These are phyloP conservation scores for Rutstroemia sydowiana DNA, from an alignment of 2,329 filamentous ascomycete species.

Conservation along the genomic window DNA sequence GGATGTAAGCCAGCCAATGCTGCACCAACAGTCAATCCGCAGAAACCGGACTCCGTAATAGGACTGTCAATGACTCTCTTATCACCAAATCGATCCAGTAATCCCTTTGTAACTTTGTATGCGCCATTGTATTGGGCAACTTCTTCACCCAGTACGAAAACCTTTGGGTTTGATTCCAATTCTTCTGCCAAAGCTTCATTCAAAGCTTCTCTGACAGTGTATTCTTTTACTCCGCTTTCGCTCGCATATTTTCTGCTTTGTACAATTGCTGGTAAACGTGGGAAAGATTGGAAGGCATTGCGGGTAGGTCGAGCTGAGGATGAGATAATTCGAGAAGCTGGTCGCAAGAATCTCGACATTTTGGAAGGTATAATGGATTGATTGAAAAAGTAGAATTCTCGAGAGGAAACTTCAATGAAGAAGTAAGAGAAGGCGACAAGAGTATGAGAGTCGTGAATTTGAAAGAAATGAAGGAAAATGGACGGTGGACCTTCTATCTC, in stretches of 20 bases:
- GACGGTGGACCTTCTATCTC: constrained; percentile 1
- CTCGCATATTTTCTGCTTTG: constrained; percentile 30
- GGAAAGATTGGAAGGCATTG: constrained; percentile 42
- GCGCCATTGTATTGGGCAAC: constrained; percentile 99
- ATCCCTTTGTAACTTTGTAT: constrained; percentile 98
- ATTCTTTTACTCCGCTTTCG: constrained; percentile 65
- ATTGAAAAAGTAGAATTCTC: not conserved
- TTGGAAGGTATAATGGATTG: constrained; percentile 11
- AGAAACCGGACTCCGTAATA: constrained; percentile 96
- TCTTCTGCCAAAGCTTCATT: constrained; percentile 98
- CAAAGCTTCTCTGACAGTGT: constrained; percentile 93
- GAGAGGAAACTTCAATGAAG: constrained; percentile 2
- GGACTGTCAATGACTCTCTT: constrained; percentile 97
- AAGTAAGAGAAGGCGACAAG: constrained; percentile 2
- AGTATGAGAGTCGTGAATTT: not conserved
- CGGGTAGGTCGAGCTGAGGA: constrained; percentile 42
- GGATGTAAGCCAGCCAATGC: constrained; percentile 91
- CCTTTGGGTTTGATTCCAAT: constrained; percentile 88
- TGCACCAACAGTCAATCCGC: constrained; percentile 87
- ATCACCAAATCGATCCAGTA: constrained; percentile 93
- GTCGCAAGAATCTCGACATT: constrained; percentile 53
- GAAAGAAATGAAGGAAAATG: constrained; percentile 1
- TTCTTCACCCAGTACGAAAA: constrained; percentile 94
- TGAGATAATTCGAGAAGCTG: constrained; percentile 54
- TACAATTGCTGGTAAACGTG: constrained; percentile 27